Conservation (phyloP, 192 early-diverging fungal species). For the Podochytrium sp. region DNA sequence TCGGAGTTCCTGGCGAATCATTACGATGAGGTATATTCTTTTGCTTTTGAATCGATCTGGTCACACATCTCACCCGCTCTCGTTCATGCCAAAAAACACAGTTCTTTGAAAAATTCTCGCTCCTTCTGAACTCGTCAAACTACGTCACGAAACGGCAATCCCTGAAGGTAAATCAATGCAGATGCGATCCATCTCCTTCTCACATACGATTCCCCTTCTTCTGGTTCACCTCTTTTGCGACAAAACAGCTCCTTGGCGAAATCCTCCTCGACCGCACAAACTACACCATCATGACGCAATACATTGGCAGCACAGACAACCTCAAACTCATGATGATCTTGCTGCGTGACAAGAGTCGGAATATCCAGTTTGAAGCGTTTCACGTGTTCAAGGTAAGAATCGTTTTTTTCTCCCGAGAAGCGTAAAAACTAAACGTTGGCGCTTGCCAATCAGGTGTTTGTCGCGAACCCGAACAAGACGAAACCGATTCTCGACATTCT, state of each 20-base stretch:
- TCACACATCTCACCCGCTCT: constrained; percentile 32
- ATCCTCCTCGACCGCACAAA: constrained; percentile 94
- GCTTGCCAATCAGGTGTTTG: constrained; percentile 77
- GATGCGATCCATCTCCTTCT: background rate
- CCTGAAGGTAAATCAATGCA: constrained; percentile 73
- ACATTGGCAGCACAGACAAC: constrained; percentile 90
- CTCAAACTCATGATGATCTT: constrained; percentile 98
- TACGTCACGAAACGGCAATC: constrained; percentile 99
- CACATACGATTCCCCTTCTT: background rate
- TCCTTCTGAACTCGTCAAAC: constrained; percentile 84
- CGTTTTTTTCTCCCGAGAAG: background rate
- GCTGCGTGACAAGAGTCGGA: constrained; percentile 91
- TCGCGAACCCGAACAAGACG: constrained; percentile 96
- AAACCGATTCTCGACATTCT: constrained; percentile 91
- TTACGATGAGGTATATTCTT: constrained; percentile 73
- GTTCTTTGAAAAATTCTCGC: constrained; percentile 88
- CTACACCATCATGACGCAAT: constrained; percentile 93
- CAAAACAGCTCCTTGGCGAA: constrained; percentile 86
- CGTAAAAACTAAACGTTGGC: background rate
- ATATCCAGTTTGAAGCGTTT: constrained; percentile 99
- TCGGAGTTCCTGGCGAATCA: constrained; percentile 85
- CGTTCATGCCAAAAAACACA: constrained; percentile 22
- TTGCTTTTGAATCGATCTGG: constrained; percentile 43
- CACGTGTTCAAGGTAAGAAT: constrained; percentile 99
- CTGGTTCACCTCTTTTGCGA: too few relatives aligned